Conservation (phyloP, 176 grass and related monocot genomes). For the Raddia guianensis region DNA sequence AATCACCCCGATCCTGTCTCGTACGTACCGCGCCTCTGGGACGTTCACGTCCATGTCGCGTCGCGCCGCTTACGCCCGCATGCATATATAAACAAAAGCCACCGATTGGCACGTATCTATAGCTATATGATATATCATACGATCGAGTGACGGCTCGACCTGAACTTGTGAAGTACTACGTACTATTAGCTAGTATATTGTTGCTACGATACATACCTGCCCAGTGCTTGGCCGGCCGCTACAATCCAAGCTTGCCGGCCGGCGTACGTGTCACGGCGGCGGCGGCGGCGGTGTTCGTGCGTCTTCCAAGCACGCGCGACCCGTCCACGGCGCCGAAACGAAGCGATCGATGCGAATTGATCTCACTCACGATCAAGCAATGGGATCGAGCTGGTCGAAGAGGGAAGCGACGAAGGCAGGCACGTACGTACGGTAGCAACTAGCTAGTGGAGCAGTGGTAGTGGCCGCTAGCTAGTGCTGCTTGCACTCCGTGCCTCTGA, state of each 20-base stretch:
- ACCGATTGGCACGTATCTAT: background rate
- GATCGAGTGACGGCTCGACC: background rate
- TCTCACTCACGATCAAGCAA: background rate
- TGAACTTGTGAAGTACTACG: background rate
- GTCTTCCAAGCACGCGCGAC: background rate
- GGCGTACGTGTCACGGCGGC: background rate
- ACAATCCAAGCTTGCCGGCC: constrained; percentile 9
- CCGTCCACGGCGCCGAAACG: too few species aligned
- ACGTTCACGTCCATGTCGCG: constrained; percentile 1
- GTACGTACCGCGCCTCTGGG: background rate
- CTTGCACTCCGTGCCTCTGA: background rate
- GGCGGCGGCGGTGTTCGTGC: background rate
- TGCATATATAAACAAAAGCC: too few species aligned
- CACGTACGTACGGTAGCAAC: background rate
- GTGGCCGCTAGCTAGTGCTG: background rate
- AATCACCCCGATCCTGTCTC: background rate
- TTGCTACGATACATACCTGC: background rate
- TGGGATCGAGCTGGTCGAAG: background rate
- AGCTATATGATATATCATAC: too few species aligned
- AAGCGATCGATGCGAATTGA: background rate
- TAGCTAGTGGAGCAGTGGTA: background rate
- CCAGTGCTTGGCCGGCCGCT: constrained; percentile 22
- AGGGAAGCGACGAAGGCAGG: background rate
- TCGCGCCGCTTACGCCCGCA: too few species aligned
- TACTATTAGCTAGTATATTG: too few species aligned